Conservation (phyloP, 1,284 basidiomycete species). For the Sutorius eximius region DNA sequence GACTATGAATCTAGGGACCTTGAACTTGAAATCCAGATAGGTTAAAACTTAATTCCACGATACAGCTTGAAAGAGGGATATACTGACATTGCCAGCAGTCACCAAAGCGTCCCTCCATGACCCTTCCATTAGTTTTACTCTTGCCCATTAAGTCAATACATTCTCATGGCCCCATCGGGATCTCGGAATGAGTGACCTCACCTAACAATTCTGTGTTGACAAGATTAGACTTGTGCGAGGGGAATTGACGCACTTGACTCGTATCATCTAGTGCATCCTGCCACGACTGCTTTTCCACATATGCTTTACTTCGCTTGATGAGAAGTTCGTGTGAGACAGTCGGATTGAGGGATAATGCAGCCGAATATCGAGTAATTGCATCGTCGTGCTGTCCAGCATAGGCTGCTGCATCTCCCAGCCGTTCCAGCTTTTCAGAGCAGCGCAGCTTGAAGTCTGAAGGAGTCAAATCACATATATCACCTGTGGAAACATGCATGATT, state of each 20-base stretch:
- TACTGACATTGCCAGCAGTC: constrained; percentile 36
- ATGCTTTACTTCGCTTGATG: no score
- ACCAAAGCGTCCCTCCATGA: constrained; percentile 7
- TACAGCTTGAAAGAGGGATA: background rate
- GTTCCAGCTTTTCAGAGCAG: background rate
- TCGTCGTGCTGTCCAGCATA: no score
- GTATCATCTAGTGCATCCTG: no score
- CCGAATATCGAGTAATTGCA: no score
- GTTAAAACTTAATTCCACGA: background rate
- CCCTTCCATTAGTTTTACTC: background rate
- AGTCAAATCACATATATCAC: background rate
- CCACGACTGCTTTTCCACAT: no score
- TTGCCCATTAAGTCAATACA: constrained; percentile 36
- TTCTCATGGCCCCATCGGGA: constrained; percentile 18
- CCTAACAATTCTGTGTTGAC: background rate
- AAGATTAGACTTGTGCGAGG: background rate
- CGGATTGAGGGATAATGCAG: no score
- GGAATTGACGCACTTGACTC: no score
- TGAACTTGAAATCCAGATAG: background rate
- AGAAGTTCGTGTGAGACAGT: no score
- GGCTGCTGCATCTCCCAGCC: background rate
- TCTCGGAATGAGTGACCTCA: background rate
- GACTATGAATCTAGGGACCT: background rate
- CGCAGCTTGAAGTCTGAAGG: background rate
- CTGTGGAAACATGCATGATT: no score